Conservation (phyloP, 352 stramenopile genomes). For the Globisporangium viniferum region DNA sequence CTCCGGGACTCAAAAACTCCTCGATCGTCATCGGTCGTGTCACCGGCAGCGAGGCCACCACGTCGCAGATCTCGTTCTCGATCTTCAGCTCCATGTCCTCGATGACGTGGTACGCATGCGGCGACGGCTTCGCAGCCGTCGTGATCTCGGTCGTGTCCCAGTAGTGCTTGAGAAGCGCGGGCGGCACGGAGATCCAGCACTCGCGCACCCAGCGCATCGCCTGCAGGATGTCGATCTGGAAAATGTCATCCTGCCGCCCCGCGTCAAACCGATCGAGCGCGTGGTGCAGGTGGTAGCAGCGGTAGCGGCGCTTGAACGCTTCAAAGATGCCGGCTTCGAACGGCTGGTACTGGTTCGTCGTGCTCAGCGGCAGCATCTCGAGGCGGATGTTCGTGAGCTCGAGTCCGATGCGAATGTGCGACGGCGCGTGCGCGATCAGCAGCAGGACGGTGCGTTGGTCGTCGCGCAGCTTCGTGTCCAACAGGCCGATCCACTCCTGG, state of each 20-base stretch:
- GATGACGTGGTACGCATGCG: constrained; percentile 22
- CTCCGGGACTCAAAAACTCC: constrained; percentile 43
- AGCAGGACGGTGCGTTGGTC: constrained; percentile 39
- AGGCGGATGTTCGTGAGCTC: constrained; percentile 54
- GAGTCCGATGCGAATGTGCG: constrained; percentile 45
- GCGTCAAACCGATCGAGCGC: constrained; percentile 50
- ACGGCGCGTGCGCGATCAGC: constrained; percentile 36
- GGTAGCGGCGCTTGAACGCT: constrained; percentile 53
- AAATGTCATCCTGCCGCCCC: constrained; percentile 38
- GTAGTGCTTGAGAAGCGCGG: constrained; percentile 38
- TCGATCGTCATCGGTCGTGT: constrained; percentile 41
- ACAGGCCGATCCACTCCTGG: constrained; percentile 44
- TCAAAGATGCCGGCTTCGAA: constrained; percentile 41
- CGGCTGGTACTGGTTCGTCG: constrained; percentile 28
- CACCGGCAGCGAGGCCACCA: constrained; percentile 35
- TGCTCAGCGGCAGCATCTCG: constrained; percentile 39
- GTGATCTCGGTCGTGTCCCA: constrained; percentile 36
- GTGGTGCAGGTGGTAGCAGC: constrained; percentile 50
- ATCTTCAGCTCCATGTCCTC: constrained; percentile 40
- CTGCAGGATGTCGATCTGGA: constrained; percentile 43
- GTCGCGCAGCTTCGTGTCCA: constrained; percentile 51
- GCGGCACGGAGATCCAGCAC: constrained; percentile 35
- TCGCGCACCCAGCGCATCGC: constrained; percentile 53
- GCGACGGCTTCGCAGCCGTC: constrained; percentile 14
- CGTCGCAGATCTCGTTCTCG: constrained; percentile 48